These are phyloP conservation scores for Elsinoe ampelina DNA, from an alignment of 2,329 filamentous ascomycete species.

Conservation along the genomic window DNA sequence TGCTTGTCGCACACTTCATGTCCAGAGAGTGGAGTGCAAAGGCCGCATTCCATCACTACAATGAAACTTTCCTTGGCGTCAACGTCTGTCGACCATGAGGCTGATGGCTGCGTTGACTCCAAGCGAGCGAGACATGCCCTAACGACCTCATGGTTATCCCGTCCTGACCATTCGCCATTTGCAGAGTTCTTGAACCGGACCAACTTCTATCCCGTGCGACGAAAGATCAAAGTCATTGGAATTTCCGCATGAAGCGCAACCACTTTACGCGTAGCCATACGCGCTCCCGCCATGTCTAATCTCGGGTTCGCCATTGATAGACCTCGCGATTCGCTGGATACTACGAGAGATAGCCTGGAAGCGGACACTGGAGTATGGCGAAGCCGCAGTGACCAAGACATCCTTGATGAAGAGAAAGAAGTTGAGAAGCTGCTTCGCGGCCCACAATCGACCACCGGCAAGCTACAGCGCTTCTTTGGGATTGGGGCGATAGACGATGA, in stretches of 20 bases:
- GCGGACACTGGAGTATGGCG: background rate
- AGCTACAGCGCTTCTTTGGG: slow-evolving; percentile 22
- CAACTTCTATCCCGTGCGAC: background rate
- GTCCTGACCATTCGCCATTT: too few relatives aligned
- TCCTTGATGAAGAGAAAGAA: slow-evolving; percentile 39
- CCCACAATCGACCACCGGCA: slow-evolving; percentile 19
- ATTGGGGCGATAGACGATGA: slow-evolving; percentile 18
- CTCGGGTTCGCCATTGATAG: slow-evolving; percentile 9
- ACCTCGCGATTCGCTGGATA: slow-evolving; percentile 4
- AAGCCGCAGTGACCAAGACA: slow-evolving; percentile 27
- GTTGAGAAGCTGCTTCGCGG: slow-evolving; percentile 33
- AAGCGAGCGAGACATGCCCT: background rate
- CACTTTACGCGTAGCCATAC: background rate
- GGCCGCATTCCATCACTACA: too few relatives aligned
- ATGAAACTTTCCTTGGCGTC: background rate
- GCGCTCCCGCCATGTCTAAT: slow-evolving; percentile 2
- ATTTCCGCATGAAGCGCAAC: background rate
- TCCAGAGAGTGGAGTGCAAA: too few relatives aligned
- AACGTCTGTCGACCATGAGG: background rate
- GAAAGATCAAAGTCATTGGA: background rate
- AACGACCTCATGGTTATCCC: too few relatives aligned
- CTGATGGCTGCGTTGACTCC: background rate
- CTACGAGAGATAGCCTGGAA: slow-evolving; percentile 6
- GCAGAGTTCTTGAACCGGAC: too few relatives aligned
- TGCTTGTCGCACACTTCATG: too few relatives aligned